Evolutionary conservation across 1,284 basidiomycete genomes (phyloP), one percentile per base, ranked within the genome.

Genomic region (Ustilago lituana): DNA sequence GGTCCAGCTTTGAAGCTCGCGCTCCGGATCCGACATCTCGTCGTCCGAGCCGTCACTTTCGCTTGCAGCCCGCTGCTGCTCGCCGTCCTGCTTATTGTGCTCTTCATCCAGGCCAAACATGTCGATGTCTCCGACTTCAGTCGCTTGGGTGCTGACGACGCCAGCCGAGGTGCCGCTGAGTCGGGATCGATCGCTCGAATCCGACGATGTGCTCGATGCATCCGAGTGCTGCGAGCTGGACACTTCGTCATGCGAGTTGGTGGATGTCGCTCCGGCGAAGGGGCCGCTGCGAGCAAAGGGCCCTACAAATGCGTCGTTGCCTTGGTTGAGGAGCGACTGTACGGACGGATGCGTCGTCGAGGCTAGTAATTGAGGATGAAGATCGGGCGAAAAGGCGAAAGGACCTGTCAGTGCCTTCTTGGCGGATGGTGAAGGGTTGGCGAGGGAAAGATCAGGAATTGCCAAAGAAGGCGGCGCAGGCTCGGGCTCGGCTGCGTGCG

Each of bases 61-160:
- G n/a, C 37, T 50, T 12, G 50, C 32, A 31, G 36, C 53, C 8
- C 24, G 33, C 29, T 55, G 60, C 20, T 58, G 39, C 19, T 71
- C 57, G 22, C 44, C 33, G 6, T 52, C 50, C 3, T 38, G 40
- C 39, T 69, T 60, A 26, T 52, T 49, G 36, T 60, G 58, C n/a
- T 43, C 60, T 22, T 62, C 57, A 19, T 71, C 63, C 31, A 71
- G 40, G 11, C 62, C 62, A 26, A 71, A 46, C 69, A 68, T 73
- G 27, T 73, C 69, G 29, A 73, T 65, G 36, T 70, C 67, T 33
- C 70, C 76, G 6, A 74, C 47, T 44, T 75, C 73, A 26, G 76
- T 76, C 8, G 76, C 73, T 57, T 78, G 73, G 0, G 73, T 74
- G 55, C 74, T 75, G 32, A 70, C 66, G 14, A 70, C 69, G n/a